Conservation (phyloP, 2,329 filamentous ascomycete species). For the Ophiostoma australiae region DNA sequence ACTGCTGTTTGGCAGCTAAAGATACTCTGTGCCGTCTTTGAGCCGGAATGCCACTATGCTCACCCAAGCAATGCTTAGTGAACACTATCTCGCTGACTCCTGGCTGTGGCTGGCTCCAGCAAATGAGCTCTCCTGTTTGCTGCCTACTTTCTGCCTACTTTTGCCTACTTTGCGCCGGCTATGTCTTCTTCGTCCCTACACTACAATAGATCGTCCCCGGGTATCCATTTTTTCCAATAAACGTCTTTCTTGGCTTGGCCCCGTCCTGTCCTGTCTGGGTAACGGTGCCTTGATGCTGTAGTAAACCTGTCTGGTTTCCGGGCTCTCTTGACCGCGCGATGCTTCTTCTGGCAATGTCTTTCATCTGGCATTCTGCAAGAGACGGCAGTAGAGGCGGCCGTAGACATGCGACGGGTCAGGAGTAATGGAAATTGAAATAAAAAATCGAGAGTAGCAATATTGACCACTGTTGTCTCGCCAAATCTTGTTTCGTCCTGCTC, state of each 20-base stretch:
- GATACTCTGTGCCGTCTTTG: background rate
- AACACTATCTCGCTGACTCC: background rate
- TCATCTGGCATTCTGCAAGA: background rate
- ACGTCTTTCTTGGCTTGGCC: background rate
- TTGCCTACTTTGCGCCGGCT: background rate
- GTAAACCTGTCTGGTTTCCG: background rate
- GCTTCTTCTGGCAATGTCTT: background rate
- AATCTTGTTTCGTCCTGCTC: background rate
- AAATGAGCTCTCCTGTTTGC: background rate
- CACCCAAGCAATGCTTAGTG: background rate
- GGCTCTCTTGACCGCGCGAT: background rate
- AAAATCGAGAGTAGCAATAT: background rate
- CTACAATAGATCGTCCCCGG: background rate
- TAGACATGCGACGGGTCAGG: background rate
- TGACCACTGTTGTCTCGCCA: background rate
- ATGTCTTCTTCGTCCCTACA: background rate
- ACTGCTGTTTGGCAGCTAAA: background rate
- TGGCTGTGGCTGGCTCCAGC: background rate
- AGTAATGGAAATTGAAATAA: background rate
- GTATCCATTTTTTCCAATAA: background rate
- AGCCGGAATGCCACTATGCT: background rate
- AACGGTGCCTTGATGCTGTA: background rate
- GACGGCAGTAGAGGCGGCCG: background rate
- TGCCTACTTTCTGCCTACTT: background rate
- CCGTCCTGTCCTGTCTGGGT: background rate